Conservation (phyloP, 116 monocot genomes). For the Iris pallida region DNA sequence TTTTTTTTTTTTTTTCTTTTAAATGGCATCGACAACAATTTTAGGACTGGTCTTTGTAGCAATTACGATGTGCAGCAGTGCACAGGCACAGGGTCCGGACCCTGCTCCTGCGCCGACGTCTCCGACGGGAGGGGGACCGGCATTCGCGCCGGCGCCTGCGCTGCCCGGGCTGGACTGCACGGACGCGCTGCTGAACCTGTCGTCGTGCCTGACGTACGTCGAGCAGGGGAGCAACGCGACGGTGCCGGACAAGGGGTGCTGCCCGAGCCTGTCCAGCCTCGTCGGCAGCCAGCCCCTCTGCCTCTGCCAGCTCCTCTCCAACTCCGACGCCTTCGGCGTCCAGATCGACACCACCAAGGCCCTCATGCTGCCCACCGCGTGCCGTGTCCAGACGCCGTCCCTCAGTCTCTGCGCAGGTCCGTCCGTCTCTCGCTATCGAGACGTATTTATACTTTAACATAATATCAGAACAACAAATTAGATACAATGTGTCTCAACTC, state of each 20-base stretch:
- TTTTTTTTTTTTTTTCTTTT: too few relatives aligned
- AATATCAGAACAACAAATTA: background rate
- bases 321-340: slow-evolving; percentile 33
- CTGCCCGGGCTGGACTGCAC: slow-evolving; percentile 22
- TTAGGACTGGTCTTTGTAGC: too few relatives aligned
- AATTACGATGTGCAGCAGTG: too few relatives aligned
- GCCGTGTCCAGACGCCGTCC: slow-evolving; percentile 40
- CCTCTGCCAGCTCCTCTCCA: slow-evolving; percentile 45
- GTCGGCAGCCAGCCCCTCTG: slow-evolving; percentile 38
- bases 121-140: background rate
- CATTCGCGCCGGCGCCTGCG: slow-evolving; percentile 6
- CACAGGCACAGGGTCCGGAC: background rate
- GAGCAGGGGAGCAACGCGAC: slow-evolving; percentile 33
- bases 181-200: slow-evolving; percentile 26
- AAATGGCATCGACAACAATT: too few relatives aligned
- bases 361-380: slow-evolving; percentile 48
- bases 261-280: slow-evolving; percentile 30
- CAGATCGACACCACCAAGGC: slow-evolving; percentile 37
- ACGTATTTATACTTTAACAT: background rate
- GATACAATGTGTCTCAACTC: background rate
- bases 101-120: background rate
- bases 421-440: background rate
- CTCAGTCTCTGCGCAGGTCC: slow-evolving; percentile 31
- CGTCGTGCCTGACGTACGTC: slow-evolving; percentile 49
- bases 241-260: slow-evolving; percentile 52